Percentiles rank a stretch among this genome's conserved stretches.
These are phyloP conservation scores for Aspergillus cejpii DNA, from an alignment of 2,329 filamentous ascomycete genomes.

Conservation along the genomic window DNA sequence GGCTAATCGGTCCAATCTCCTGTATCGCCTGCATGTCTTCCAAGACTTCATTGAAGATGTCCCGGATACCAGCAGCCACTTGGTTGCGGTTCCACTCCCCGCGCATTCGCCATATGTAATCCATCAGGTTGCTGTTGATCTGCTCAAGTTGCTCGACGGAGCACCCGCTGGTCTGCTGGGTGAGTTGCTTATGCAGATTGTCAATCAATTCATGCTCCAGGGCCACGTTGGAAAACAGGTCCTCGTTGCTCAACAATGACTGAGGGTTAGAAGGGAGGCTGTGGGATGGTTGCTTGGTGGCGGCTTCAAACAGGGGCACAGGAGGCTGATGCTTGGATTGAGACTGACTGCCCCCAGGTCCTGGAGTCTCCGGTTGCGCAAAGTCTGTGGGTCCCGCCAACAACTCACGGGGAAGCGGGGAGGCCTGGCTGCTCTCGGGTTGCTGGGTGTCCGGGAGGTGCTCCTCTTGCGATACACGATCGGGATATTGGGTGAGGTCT, in stretches of 20 bases:
- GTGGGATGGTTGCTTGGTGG: slow-evolving; percentile 22
- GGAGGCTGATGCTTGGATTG: slow-evolving; percentile 36
- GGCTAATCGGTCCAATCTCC: slow-evolving; percentile 33
- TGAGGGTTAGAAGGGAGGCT: slow-evolving; percentile 27
- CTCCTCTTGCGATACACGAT: slow-evolving; percentile 50
- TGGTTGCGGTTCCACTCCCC: slow-evolving; percentile 75
- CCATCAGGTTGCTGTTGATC: slow-evolving; percentile 84
- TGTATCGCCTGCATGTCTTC: slow-evolving; percentile 52
- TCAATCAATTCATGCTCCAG: slow-evolving; percentile 49
- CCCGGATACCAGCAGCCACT: slow-evolving; percentile 58
- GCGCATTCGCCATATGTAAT: slow-evolving; percentile 72
- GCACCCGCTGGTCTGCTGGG: slow-evolving; percentile 63
- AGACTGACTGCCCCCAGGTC: slow-evolving; percentile 33
- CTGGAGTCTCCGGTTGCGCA: slow-evolving; percentile 26
- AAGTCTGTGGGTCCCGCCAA: slow-evolving; percentile 23
- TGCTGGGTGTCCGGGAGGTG: slow-evolving; percentile 61
- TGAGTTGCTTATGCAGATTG: slow-evolving; percentile 57
- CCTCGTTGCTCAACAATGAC: slow-evolving; percentile 31
- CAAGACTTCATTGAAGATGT: slow-evolving; percentile 66
- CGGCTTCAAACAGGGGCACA: slow-evolving; percentile 37
- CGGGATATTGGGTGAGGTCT: slow-evolving; percentile 46
- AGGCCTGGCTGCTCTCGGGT: slow-evolving; percentile 34
- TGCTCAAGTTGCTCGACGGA: slow-evolving; percentile 94
- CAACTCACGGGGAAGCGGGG: slow-evolving; percentile 23
- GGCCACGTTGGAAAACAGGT: slow-evolving; percentile 24